Evolutionary conservation across 495 filamentous ascomycete genomes (phyloP).

Genomic region (Podospora didyma): DNA sequence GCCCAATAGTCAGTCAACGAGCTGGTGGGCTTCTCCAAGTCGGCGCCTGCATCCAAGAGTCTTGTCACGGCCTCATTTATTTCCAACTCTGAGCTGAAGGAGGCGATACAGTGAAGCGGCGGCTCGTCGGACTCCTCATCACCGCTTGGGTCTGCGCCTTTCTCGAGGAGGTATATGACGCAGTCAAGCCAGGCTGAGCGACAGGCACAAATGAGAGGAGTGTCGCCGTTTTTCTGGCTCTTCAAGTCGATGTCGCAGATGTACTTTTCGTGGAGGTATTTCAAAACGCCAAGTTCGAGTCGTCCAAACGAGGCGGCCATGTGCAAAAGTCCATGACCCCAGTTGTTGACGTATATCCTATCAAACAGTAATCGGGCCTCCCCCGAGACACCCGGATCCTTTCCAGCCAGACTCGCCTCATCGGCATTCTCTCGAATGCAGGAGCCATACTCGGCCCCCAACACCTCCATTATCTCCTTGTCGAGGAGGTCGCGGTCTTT

Average conservation of each 20-base stretch:
- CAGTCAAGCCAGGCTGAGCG: slow-evolving; percentile 6
- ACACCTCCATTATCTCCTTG: slow-evolving; percentile 3
- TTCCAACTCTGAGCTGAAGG: slow-evolving; percentile 1
- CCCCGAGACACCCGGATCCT: neutral
- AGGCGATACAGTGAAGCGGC: slow-evolving; percentile 8
- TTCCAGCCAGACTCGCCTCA: neutral
- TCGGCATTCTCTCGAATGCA: neutral
- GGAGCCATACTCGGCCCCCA: slow-evolving; percentile 1
- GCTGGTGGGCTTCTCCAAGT: slow-evolving; percentile 8
- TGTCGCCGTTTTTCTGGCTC: slow-evolving; percentile 8
- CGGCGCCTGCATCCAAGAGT: slow-evolving; percentile 1
- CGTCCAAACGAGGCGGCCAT: slow-evolving; percentile 8
- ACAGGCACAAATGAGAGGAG: slow-evolving; percentile 5
- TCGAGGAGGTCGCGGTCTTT: slow-evolving; percentile 1
- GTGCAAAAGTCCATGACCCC: slow-evolving; percentile 12
- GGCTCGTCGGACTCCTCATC: slow-evolving; percentile 2
- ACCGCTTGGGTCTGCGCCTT: slow-evolving; percentile 13
- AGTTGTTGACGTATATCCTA: slow-evolving; percentile 15
- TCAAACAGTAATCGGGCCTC: slow-evolving; percentile 8
- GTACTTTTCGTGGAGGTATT: slow-evolving; percentile 8
- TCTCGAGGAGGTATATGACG: slow-evolving; percentile 7
- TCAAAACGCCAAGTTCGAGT: neutral
- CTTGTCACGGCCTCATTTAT: slow-evolving; percentile 7
- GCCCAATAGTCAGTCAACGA: slow-evolving; percentile 3
- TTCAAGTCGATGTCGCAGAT: slow-evolving; percentile 12